Conservation (phyloP, 1,284 basidiomycete genomes). For the Papiliotrema fonsecae region DNA sequence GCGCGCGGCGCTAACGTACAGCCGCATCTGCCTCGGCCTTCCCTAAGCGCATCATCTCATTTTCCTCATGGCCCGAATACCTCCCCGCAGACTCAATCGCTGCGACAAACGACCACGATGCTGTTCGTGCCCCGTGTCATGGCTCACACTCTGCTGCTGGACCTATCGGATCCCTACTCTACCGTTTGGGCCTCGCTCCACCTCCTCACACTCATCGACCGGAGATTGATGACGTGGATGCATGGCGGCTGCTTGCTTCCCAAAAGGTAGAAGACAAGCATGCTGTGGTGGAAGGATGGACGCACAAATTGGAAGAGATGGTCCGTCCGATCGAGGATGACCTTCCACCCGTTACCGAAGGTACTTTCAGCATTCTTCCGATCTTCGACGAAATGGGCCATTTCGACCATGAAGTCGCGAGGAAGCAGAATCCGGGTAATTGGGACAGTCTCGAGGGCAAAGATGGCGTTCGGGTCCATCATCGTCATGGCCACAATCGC, state of each 20-base stretch:
- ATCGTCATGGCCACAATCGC: slow-evolving; percentile 3
- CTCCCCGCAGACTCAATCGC: slow-evolving; percentile 1
- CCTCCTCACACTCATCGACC: neutral
- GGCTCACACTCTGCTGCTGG: neutral
- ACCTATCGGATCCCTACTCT: slow-evolving; percentile 4
- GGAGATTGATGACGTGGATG: neutral
- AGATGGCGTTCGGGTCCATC: slow-evolving; percentile 3
- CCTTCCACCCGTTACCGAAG: slow-evolving; percentile 16
- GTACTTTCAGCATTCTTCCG: slow-evolving; percentile 13
- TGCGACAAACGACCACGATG: neutral
- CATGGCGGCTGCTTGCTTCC: neutral
- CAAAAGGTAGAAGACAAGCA: neutral
- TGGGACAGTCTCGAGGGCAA: slow-evolving; percentile 8
- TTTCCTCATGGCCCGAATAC: slow-evolving; percentile 1
- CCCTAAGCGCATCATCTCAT: slow-evolving; percentile 13
- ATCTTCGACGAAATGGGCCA: slow-evolving; percentile 1
- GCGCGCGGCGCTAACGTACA: neutral
- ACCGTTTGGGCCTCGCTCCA: slow-evolving; percentile 4
- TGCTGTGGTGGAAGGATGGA: slow-evolving; percentile 8
- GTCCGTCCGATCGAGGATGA: slow-evolving; percentile 5
- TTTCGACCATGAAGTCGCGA: neutral
- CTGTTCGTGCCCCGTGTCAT: neutral
- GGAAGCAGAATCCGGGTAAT: neutral
- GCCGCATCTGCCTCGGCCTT: slow-evolving; percentile 15
- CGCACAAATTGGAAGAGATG: slow-evolving; percentile 10